Evolutionary conservation across 164 flowering plant genomes (phyloP).

Genomic region (Chloranthus sessilifolius): DNA sequence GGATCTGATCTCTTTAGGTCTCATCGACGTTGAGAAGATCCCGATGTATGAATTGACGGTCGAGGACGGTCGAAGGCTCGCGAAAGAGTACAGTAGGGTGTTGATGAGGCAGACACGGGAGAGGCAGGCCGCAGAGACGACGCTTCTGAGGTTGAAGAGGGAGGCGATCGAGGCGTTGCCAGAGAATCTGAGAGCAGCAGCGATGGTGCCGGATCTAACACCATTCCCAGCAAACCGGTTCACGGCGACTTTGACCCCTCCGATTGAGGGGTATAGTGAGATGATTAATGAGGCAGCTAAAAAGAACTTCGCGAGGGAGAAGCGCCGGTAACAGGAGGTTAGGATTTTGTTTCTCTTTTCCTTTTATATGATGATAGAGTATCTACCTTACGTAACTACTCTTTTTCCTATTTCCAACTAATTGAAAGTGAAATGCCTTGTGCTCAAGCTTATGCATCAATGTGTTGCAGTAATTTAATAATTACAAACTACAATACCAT

Average conservation of each 20-base stretch:
- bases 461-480: too few relatives aligned
- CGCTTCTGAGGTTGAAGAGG: conserved; percentile 54
- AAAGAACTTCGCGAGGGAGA: conserved; percentile 43
- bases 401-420: too few relatives aligned
- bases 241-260: conserved; percentile 91
- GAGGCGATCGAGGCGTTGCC: conserved; percentile 91
- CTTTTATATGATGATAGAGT: too few relatives aligned
- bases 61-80: conserved; percentile 80
- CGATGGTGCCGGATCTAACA: conserved; percentile 70
- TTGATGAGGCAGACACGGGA: conserved; percentile 73
- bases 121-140: conserved; percentile 64
- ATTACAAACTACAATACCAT: too few relatives aligned
- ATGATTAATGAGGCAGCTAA: conserved; percentile 62
- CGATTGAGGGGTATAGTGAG: conserved; percentile 80
- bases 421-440: too few relatives aligned
- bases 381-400: too few relatives aligned
- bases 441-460: too few relatives aligned
- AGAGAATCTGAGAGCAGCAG: conserved; percentile 50
- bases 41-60: conserved; percentile 83
- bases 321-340: conserved; percentile 55
- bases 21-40: conserved; percentile 63
- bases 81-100: conserved; percentile 83
- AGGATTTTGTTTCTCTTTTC: background rate
- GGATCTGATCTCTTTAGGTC: conserved; percentile 65
- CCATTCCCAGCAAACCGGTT: conserved; percentile 68